These are phyloP conservation scores for Metschnikowia baotianmanensis DNA, from an alignment of 805 yeast species.

Conservation along the genomic window DNA sequence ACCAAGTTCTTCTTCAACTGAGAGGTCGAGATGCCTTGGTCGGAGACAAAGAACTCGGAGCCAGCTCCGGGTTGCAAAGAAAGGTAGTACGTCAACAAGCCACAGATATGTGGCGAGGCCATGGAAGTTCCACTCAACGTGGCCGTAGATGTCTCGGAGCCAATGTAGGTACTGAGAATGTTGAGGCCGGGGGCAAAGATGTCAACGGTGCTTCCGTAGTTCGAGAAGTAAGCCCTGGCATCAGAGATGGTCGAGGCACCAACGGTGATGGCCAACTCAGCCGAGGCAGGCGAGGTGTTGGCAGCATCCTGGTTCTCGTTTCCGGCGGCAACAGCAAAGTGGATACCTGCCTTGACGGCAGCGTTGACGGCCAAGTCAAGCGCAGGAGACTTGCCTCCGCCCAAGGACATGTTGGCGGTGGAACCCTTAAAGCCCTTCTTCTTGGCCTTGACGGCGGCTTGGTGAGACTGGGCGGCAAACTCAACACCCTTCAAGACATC, in stretches of 20 bases:
- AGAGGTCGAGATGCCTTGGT: conserved; percentile 58
- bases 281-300: conserved; percentile 86
- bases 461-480: conserved; percentile 74
- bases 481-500: conserved; percentile 84
- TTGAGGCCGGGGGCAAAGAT: conserved; percentile 95
- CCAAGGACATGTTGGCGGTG: conserved; percentile 88
- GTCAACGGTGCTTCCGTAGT: conserved; percentile 93
- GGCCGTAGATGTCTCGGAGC: conserved; percentile 8
- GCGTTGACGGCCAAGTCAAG: conserved; percentile 86
- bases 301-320: conserved; percentile 93
- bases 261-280: conserved; percentile 80
- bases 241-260: conserved; percentile 92
- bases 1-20: conserved; percentile 76
- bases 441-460: conserved; percentile 47
- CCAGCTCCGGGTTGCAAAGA: conserved; percentile 37
- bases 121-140: conserved; percentile 71
- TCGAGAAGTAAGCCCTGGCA: conserved; percentile 90
- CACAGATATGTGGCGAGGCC: conserved; percentile 74
- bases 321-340: conserved; percentile 96
- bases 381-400: conserved; percentile 88
- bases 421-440: conserved; percentile 77
- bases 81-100: conserved; percentile 54
- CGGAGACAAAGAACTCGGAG: conserved; percentile 59
- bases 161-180: conserved; percentile 61
- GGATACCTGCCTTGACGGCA: conserved; percentile 83